Conservation (phyloP, 495 filamentous ascomycete genomes). For the Neurospora sp. region DNA sequence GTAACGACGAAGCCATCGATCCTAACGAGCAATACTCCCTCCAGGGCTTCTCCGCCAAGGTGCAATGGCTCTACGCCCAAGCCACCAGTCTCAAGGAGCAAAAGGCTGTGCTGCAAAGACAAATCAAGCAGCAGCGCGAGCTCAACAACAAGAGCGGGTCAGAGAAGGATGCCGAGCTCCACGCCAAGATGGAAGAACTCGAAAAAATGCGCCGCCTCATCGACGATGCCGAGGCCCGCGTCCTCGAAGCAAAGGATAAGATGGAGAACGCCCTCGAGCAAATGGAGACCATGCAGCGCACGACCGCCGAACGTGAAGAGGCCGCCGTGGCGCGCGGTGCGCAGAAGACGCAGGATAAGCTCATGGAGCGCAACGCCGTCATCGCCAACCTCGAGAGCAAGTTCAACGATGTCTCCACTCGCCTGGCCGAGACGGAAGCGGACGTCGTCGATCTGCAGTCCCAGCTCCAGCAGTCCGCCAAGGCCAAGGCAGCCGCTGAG, state of each 20-base stretch:
- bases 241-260: constrained; percentile 32
- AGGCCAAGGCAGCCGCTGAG: constrained; percentile 16
- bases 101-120: constrained; percentile 70
- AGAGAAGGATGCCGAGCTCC: constrained; percentile 50
- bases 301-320: constrained; percentile 18
- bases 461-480: constrained; percentile 7
- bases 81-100: constrained; percentile 65
- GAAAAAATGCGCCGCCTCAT: constrained; percentile 41
- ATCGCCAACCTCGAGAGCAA: constrained; percentile 39
- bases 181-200: constrained; percentile 40
- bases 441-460: constrained; percentile 5
- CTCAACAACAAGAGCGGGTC: constrained; percentile 59
- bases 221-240: constrained; percentile 36
- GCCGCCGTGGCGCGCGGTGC: constrained; percentile 25
- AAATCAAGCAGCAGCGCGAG: constrained; percentile 88
- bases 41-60: constrained; percentile 57
- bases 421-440: constrained; percentile 18
- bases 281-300: constrained; percentile 34
- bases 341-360: constrained; percentile 35
- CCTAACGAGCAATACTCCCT: constrained; percentile 53
- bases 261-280: constrained; percentile 44
- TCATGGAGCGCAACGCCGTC: constrained; percentile 37
- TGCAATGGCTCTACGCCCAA: constrained; percentile 62
- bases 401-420: constrained; percentile 27
- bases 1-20: constrained; percentile 39